A percentile compares a stretch with the other conserved stretches of the same genome.
phyloP scores from a whole-genome alignment of 2,329 filamentous ascomycete genomes.

The Calonectria fujianensis region DNA sequence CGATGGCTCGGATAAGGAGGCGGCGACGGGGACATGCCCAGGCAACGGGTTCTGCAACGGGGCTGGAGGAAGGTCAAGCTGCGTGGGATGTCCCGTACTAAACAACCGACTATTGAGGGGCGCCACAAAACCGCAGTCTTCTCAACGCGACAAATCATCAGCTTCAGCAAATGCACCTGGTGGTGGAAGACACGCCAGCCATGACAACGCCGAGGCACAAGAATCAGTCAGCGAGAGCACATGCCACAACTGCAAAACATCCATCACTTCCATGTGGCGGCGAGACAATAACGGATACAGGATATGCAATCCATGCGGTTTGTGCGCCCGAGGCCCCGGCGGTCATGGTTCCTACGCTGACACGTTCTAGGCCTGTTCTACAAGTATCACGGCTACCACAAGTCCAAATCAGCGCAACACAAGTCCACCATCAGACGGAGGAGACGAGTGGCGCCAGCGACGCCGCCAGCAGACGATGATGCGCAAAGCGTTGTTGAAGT shows the following conservation, averaged over 20 bases:
- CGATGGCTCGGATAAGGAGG: not conserved
- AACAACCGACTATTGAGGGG: slow-evolving; percentile 14
- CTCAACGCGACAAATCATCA: not conserved
- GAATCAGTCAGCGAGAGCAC: not conserved
- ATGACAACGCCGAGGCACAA: not conserved
- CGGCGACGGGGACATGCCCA: not conserved
- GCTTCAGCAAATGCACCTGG: not conserved
- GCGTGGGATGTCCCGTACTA: slow-evolving; percentile 4
- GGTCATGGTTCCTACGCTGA: not conserved
- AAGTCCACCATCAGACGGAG: not conserved
- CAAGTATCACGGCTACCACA: slow-evolving; percentile 20
- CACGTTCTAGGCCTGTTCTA: slow-evolving; percentile 9
- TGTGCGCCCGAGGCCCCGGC: not conserved
- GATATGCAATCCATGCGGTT: slow-evolving; percentile 26
- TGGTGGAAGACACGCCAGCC: not conserved
- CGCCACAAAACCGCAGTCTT: not conserved
- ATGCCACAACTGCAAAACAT: slow-evolving; percentile 25
- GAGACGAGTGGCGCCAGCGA: not conserved
- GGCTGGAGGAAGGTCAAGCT: not conserved
- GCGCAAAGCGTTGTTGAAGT: too few species aligned
- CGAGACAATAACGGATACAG: slow-evolving; percentile 16
- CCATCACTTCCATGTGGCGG: slow-evolving; percentile 20
- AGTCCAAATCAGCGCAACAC: not conserved
- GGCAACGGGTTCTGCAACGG: slow-evolving; percentile 8
- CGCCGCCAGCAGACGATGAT: not conserved